Base-by-base conservation (phyloP, 108 stramenopile species). In the Fragilariopsis cylindrus region DNA sequence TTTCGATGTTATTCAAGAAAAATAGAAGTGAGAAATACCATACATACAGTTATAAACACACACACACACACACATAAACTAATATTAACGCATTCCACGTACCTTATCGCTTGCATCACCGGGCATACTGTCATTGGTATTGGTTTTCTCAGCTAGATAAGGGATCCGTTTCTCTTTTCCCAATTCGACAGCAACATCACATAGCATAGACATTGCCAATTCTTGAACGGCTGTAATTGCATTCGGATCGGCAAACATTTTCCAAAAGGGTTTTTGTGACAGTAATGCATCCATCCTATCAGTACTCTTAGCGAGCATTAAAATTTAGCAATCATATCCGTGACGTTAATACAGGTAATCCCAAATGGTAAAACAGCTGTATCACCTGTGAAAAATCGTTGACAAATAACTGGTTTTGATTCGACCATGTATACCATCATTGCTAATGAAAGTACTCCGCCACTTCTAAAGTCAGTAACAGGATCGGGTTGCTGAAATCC, bases 401-500 rank as follows among this genome's bases (percentile, higher is more conserved):
- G 19, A 50, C 67, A 69, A 57, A 81, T 65, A 7, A 64, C 65
- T 3, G 78, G 81, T 12, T 69, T 74, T 12, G 81, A 79, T 71
- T 90, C 89, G 39, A 90, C 89, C 73, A 95, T 87, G 73, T 92
- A 82, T 7, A 92, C 88, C 77, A 95, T 62, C 87, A 95, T 87
- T 49, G 88, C 93, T 65, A 95, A 69, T 16, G 78, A 79, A 19
- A 95, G 69, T 19, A 95, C 90, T n/a, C 93, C 93, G 15, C 93
- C 91, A 9, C 91, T 92, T 63, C 93, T 83, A 85, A 95, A 95
- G 81, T 95, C 93, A 5, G 93, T 95, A 7, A 92, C 91, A 3
- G 93, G 93, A 81, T 94, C 93, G 19, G 81, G 75, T 72, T 94
- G 93, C 76, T 94, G 93, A 76, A 94, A 94, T 56, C 93, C 93